Evolutionary conservation across 495 filamentous ascomycete genomes (phyloP), one percentile per base, ranked within the genome.

Genomic region (Cairneyella variabilis): DNA sequence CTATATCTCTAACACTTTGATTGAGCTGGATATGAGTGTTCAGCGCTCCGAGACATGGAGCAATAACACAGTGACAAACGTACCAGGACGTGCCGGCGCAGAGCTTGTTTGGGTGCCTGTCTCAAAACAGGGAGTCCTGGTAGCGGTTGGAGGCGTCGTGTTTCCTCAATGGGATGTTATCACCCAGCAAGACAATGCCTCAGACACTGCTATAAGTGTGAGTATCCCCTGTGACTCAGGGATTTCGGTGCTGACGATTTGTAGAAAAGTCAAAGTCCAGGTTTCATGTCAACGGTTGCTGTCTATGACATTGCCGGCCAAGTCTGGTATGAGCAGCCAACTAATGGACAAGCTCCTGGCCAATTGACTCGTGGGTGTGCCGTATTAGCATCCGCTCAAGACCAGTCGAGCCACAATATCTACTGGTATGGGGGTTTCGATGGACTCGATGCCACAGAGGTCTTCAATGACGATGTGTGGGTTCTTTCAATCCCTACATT

Each of bases 351-450:
- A 14, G 70, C 58, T 6, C 86, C 84, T 3, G 67, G 70, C 0
- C 60, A 73, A 51, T 61, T 76, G 12, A 76, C 84, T 1, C 70
- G 79, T 54, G 86, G 86, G 27, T 90, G 86, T 64, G 82, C 84
- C 20, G 80, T 86, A 1, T 70, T 84, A 27, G 85, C 80, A 0
- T 66, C 75, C 16, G 83, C 86, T 1, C 52, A 69, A 27, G 86
- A 90, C 58, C 64, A 60, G 3, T 83, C 79, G 5, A 83, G 79
- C 12, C 78, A 80, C 62, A 84, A 87, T 57, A 86, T 90, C 49
- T 90, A 89, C 62, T 84, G 84, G 54, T 90, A 90, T 56, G 86
- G 86, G 17, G 86, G 86, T 2, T 85, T 80, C 52, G 65, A 82
- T 42, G 83, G 81, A 0, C 26, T 57, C 1, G 46, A 57, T 2